Evolutionary conservation across 164 flowering plant species (phyloP), one percentile per base, ranked within the genome.

Genomic region (Tetracentron sinense): DNA sequence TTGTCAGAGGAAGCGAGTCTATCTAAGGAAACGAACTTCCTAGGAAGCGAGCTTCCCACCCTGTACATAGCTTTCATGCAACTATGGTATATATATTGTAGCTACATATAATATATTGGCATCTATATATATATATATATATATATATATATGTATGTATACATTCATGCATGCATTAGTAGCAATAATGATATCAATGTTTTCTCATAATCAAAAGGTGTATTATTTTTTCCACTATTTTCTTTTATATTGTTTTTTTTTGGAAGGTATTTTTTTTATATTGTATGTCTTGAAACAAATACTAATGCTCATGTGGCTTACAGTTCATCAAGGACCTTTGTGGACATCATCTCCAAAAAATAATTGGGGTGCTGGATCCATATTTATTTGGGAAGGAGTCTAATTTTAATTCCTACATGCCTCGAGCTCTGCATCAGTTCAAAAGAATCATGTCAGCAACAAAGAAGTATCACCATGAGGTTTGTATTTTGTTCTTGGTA

Each of bases 401-500:
- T 67, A 26, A 65, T 44, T 44, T 67, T 38, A 28, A 53, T 19
- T 71, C 81, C 35, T 78, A 60, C 58, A 27, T 71, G 16, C 79
- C 83, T 57, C 65, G 71, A 64, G 75, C 70, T 60, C 54, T 65
- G 49, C 56, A 68, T 56, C 75, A 71, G 26, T 51, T 79, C 15
- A 73, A 69, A 60, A 72, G 61, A 68, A 64, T 55, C 15, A 67
- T 65, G 55, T 61, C 75, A 26, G 69, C 75, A 31, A 76, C 72
- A 11, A 74, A 74, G 65, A 71, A 57, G 51, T 79, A 76, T 67
- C 97, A 90, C 67, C 89, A 82, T 58, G 63, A 90, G 94, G 97
- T 88, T 31, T 48, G 79, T 55, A 22, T 15, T 0, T 25, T 26
- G 16, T 19, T 15, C 30, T 47, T 54, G 7, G n/a, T 20, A 16